phyloP scores from a whole-genome alignment of 2,329 filamentous ascomycete species.

The Penicillium sp. region DNA sequence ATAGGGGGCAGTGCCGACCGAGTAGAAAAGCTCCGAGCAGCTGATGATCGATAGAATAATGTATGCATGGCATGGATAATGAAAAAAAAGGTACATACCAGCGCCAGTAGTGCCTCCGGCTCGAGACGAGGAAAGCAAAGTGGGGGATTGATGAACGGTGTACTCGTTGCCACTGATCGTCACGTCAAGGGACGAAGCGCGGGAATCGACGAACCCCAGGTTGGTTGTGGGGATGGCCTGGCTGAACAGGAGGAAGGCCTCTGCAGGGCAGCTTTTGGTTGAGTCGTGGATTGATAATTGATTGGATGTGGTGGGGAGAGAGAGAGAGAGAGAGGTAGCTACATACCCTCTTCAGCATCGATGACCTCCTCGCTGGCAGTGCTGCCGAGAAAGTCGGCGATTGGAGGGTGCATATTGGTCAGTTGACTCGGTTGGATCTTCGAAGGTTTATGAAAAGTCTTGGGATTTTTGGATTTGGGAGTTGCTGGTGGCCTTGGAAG shows the following conservation, averaged over 20 bases:
- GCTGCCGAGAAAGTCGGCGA: conserved; percentile 45
- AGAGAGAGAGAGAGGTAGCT: neutral
- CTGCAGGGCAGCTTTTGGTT: conserved; percentile 54
- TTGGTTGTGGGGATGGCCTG: conserved; percentile 74
- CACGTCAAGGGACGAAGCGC: conserved; percentile 68
- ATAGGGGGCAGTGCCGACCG: conserved; percentile 9
- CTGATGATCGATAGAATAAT: neutral
- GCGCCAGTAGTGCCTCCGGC: conserved; percentile 76
- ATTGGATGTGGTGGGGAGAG: neutral
- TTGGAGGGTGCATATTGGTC: conserved; percentile 12
- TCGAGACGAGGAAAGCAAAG: conserved; percentile 77
- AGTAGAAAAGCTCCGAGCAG: neutral
- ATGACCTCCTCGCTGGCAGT: conserved; percentile 55
- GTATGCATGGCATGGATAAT: neutral
- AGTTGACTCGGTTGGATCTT: no score
- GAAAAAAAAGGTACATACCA: conserved; percentile 49
- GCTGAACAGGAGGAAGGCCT: conserved; percentile 87
- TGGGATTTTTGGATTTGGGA: conserved; percentile 3
- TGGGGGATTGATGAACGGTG: conserved; percentile 81
- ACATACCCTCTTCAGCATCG: conserved; percentile 66
- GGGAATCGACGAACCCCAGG: conserved; percentile 83
- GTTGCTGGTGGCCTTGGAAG: neutral
- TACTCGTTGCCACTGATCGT: conserved; percentile 73
- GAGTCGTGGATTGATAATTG: conserved; percentile 6
- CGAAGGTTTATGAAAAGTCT: neutral